A percentile compares a stretch with the other conserved stretches of the same genome.
phyloP scores from a whole-genome alignment of 2,329 filamentous ascomycete genomes.

The Botrytis pseudocinerea region DNA sequence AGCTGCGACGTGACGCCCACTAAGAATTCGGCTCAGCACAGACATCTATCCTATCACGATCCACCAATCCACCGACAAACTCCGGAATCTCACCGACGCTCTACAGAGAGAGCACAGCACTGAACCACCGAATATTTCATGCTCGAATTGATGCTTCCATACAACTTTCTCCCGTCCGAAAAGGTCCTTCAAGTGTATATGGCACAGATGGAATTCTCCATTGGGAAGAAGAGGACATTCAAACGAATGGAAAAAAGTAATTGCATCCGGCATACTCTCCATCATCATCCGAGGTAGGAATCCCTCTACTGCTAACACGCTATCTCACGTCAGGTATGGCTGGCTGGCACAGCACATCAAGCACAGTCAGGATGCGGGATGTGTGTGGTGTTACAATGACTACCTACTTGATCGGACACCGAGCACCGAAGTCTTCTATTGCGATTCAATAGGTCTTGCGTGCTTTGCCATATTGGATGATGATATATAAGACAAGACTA shows the following conservation, averaged over 20 bases:
- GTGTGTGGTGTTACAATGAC: neutral
- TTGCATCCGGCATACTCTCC: neutral
- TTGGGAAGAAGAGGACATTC: neutral
- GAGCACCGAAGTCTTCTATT: constrained; percentile 6
- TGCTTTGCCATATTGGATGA: neutral
- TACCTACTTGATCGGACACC: neutral
- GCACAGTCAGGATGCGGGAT: neutral
- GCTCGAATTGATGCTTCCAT: neutral
- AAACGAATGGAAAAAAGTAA: neutral
- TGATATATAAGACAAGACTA: neutral
- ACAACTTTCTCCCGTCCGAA: neutral
- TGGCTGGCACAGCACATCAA: neutral
- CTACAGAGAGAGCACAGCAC: neutral
- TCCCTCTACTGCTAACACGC: neutral
- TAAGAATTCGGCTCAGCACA: neutral
- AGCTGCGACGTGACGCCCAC: neutral
- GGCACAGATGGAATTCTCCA: neutral
- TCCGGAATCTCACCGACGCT: neutral
- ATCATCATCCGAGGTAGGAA: neutral
- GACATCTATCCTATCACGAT: neutral
- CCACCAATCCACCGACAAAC: neutral
- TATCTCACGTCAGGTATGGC: constrained; percentile 5
- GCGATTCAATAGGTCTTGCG: neutral
- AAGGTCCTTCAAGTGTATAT: neutral
- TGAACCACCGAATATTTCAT: neutral